Conservation (phyloP, 768 basidiomycete species). For the Xanthoconium purpureum region DNA sequence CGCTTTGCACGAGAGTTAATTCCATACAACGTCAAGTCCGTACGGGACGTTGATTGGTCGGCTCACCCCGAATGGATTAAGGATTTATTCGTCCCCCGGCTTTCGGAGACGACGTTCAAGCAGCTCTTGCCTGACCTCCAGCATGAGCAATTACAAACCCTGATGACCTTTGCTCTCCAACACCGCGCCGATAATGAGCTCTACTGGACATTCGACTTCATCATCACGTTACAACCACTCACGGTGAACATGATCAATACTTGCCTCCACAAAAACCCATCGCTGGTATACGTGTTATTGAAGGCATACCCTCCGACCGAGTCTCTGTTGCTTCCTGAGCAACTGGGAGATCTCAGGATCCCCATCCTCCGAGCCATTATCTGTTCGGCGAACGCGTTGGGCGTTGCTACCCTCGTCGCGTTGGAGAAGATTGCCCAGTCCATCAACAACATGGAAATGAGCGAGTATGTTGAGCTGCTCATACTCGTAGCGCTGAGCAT, state of each 20-base stretch:
- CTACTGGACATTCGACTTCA: slow-evolving; percentile 47
- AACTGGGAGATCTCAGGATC: slow-evolving; percentile 24
- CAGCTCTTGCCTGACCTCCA: slow-evolving; percentile 22
- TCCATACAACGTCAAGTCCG: slow-evolving; percentile 41
- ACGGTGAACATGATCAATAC: slow-evolving; percentile 31
- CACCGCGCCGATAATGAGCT: slow-evolving; percentile 55
- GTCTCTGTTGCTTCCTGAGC: slow-evolving; percentile 31
- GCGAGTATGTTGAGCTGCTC: slow-evolving; percentile 50
- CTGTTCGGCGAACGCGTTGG: slow-evolving; percentile 51
- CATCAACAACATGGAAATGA: slow-evolving; percentile 40
- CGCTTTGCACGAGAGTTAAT: slow-evolving; percentile 44
- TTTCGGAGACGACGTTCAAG: slow-evolving; percentile 17
- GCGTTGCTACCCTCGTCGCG: slow-evolving; percentile 55
- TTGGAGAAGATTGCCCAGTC: slow-evolving; percentile 51
- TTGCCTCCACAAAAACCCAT: slow-evolving; percentile 52
- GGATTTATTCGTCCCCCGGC: slow-evolving; percentile 31
- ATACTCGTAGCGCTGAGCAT: slow-evolving; percentile 51
- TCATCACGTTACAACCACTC: slow-evolving; percentile 29
- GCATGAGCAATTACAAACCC: slow-evolving; percentile 14
- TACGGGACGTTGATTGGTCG: slow-evolving; percentile 42
- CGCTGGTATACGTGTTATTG: slow-evolving; percentile 52
- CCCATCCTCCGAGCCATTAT: slow-evolving; percentile 48
- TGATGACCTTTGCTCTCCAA: slow-evolving; percentile 30
- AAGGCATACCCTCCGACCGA: slow-evolving; percentile 47
- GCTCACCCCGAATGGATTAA: slow-evolving; percentile 32